A percentile compares a stretch with the other conserved stretches of the same genome.
Conservation (phyloP, 176 grass and related monocot species). For the Chloris gayana region DNA sequence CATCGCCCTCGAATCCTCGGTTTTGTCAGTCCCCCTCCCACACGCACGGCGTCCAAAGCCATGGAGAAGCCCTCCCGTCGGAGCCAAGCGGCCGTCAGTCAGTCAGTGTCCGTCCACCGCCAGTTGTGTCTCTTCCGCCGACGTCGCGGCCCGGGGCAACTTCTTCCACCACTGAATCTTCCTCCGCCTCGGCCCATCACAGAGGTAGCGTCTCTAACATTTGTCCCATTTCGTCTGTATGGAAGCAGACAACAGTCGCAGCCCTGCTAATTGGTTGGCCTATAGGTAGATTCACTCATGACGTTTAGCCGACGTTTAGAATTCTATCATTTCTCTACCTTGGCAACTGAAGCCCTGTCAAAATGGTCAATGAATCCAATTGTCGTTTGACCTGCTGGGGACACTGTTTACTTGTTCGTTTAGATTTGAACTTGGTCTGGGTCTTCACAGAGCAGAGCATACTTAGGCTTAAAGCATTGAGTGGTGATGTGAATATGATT, state of each 20-base stretch:
- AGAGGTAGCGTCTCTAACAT: neutral
- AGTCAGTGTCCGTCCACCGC: neutral
- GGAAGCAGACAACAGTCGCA: too few relatives aligned
- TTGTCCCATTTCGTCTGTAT: too few relatives aligned
- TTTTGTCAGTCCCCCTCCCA: too few relatives aligned
- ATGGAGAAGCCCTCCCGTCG: neutral
- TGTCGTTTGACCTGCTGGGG: too few relatives aligned
- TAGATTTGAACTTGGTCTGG: conserved; percentile 41
- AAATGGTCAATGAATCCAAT: too few relatives aligned
- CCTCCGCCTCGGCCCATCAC: neutral
- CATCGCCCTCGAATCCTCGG: too few relatives aligned
- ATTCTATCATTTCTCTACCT: too few relatives aligned
- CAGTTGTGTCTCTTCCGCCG: neutral
- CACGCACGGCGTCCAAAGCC: neutral
- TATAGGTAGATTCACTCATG: too few relatives aligned
- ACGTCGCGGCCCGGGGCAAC: neutral
- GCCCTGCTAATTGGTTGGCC: too few relatives aligned
- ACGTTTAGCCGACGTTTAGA: too few relatives aligned
- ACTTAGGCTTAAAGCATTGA: conserved; percentile 28
- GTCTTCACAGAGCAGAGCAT: conserved; percentile 49
- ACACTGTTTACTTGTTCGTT: too few relatives aligned
- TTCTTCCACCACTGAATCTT: neutral
- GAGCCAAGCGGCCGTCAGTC: neutral
- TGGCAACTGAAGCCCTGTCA: too few relatives aligned
- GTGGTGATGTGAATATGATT: conserved; percentile 40